phyloP scores from a whole-genome alignment of 2,329 filamentous ascomycete genomes.

The Kalmusia sp. region DNA sequence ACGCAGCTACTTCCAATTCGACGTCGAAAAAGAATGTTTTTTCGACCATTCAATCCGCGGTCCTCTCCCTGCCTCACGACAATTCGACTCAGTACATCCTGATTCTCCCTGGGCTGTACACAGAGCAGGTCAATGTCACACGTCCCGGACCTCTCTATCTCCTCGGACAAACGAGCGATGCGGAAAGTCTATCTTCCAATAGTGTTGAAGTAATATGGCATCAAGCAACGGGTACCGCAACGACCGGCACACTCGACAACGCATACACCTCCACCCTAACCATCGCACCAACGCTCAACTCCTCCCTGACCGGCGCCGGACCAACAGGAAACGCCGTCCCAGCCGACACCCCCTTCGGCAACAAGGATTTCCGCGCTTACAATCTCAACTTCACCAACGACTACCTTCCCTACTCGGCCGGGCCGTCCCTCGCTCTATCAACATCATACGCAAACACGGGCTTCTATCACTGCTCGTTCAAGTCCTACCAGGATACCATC shows the following conservation, averaged over 20 bases:
- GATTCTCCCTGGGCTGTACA: conserved; percentile 66
- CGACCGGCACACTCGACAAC: conserved; percentile 61
- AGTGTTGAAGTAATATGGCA: conserved; percentile 66
- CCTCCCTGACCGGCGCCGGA: conserved; percentile 67
- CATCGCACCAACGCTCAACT: conserved; percentile 68
- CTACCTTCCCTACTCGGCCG: conserved; percentile 59
- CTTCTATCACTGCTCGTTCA: conserved; percentile 72
- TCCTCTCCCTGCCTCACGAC: conserved; percentile 55
- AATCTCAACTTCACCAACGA: conserved; percentile 72
- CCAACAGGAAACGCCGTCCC: conserved; percentile 69
- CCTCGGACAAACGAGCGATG: conserved; percentile 63
- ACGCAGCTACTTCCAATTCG: conserved; percentile 18
- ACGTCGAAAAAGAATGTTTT: conserved; percentile 20
- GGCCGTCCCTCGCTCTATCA: conserved; percentile 66
- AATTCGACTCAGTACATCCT: conserved; percentile 62
- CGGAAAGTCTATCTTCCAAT: conserved; percentile 57
- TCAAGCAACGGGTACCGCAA: conserved; percentile 58
- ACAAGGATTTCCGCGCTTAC: conserved; percentile 68
- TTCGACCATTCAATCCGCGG: conserved; percentile 56
- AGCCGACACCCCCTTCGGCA: conserved; percentile 68
- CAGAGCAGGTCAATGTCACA: conserved; percentile 71
- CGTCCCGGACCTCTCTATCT: conserved; percentile 67
- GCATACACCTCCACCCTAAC: conserved; percentile 68
- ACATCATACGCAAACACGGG: conserved; percentile 70
- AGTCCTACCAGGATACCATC: conserved; percentile 73